Conservation (phyloP, 331 rosid species). For the Saraca asoca region DNA sequence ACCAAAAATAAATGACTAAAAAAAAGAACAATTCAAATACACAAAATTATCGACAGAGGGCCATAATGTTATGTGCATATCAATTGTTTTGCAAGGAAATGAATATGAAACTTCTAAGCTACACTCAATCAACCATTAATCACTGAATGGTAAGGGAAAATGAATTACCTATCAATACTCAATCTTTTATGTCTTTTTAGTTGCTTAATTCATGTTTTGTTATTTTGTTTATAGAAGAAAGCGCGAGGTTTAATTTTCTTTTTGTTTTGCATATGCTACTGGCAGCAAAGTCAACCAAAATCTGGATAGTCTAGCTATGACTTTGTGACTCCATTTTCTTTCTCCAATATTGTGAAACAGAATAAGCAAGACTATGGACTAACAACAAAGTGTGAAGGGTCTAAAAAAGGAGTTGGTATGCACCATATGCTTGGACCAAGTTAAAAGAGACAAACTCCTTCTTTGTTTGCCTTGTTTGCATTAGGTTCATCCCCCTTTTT, state of each 20-base stretch:
- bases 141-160: too few relatives aligned
- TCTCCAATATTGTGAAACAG: neutral
- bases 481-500: constrained; percentile 15
- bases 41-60: too few relatives aligned
- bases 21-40: too few relatives aligned
- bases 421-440: constrained; percentile 30
- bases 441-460: constrained; percentile 13
- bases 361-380: constrained; percentile 20
- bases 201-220: too few relatives aligned
- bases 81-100: too few relatives aligned
- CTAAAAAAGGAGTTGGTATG: constrained; percentile 15
- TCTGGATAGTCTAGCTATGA: neutral
- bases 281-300: neutral
- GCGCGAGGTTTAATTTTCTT: neutral
- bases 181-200: too few relatives aligned
- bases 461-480: constrained; percentile 28
- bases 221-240: neutral
- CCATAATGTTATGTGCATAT: too few relatives aligned
- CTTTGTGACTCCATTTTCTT: neutral
- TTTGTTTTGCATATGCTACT: neutral
- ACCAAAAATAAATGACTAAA: too few relatives aligned
- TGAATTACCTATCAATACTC: too few relatives aligned
- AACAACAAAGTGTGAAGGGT: neutral
- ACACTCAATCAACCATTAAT: too few relatives aligned
- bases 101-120: too few relatives aligned